Evolutionary conservation across 768 basidiomycete species (phyloP), one percentile per base, ranked within the genome.

Genomic region (Hebeloma cylindrosporum): DNA sequence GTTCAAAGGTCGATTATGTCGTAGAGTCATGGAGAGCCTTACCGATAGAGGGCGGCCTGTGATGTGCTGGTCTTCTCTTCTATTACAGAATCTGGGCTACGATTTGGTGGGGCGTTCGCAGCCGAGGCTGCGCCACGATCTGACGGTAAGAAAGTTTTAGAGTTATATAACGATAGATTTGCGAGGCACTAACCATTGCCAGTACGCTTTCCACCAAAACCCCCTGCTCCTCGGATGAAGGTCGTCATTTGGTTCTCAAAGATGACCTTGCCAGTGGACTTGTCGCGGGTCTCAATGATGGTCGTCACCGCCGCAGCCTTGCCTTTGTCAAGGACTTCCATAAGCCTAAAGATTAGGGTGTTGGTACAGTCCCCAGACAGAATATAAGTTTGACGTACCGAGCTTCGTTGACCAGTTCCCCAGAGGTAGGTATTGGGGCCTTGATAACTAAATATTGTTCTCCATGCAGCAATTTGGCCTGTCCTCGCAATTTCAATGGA

Each of bases 381-480:
- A 17, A 26, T 46, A 23, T 20, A 32, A 21, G n/a, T n/a, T n/a
- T 45, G 20, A 69, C 71, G 31, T 60, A 83, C 83, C 85, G 77
- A 4, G 82, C 77, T 52, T 87, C 73, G 60, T 76, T 94, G 22
- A 91, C 73, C 16, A 98, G 71, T 16, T 85, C 80, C 0, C 82
- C 95, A 47, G 75, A 82, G 0, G 91, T 91, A 0, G 95, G 94
- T 48, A 98, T 88, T 0, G 88, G 83, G 2, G 71, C 82, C 57
- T 88, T 85, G 63, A 99, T 90, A 48, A 81, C 77, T 54, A 99
- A 70, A 65, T 91, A 98, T 59, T 98, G 96, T 61, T 99, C 96
- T 33, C 96, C 96, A 61, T 99, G 96, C 13, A 99, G 78, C n/a
- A 99, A 74, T 67, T 92, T 97, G 35, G 93, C 91, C 91, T 93